Base-by-base conservation (phyloP, 331 rosid species). In the Rhamnella rubrinervis region DNA sequence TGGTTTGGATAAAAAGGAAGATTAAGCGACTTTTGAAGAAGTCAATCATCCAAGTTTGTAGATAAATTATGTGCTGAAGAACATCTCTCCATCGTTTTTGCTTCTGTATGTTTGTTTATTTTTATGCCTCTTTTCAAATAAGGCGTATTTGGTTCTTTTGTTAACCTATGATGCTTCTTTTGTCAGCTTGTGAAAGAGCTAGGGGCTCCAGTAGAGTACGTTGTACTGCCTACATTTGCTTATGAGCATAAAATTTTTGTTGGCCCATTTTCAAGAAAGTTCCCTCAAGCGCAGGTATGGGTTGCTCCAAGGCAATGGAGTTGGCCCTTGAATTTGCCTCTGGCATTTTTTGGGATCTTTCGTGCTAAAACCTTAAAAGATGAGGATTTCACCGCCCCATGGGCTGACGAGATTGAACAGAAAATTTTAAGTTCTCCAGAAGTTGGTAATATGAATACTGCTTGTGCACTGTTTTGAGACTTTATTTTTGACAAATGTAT, bases 271-370 rank as follows among this genome's bases (percentile, higher is more conserved):
- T 93, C 97, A 23, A 84, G 98, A 77, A 88, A 84, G 77, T 93
- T 93, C 69, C 98, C 97, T 16, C 88, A 70, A 8, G 98, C 99
- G 72, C 88, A 78, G 40, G 82, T 89, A 70, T 89, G 97, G 99
- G 99, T 95, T 72, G 96, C 97, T 39, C 97, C 99, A 61, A 89
- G 99, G 80, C 99, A 91, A 76, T 95, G 97, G 97, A 95, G 99
- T 82, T 95, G 99, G 99, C 99, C 99, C 15, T 71, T 95, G 82
- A 89, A 95, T 75, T 78, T 95, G 67, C 99, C 99, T 2, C 80
- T 95, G 67, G 95, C 87, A 61, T 93, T 93, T 80, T 83, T 88
- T 0, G 98, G 96, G 38, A 89, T 95, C 78, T 91, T 95, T 66
- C 93, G 92, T 5, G 83, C 99, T 23, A 89, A 79, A 71, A 87